Evolutionary conservation across 305 asterid species (phyloP), one percentile per base, ranked within the genome.

Genomic region (Caryopteris hybrid): DNA sequence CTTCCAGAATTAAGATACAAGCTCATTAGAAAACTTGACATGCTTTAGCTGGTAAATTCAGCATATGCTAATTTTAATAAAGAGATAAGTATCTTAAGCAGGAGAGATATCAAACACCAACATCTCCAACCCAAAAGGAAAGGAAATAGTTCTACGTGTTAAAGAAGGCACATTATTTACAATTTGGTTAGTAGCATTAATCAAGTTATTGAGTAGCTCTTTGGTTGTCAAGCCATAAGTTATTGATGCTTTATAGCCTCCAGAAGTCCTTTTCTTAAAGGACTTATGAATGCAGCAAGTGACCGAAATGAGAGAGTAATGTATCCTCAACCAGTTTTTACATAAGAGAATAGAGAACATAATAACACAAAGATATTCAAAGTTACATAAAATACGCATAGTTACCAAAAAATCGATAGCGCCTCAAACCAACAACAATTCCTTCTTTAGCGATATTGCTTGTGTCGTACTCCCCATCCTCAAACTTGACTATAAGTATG

Each of bases 321-420:
- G n/a, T n/a, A n/a, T n/a, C n/a, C n/a, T n/a, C n/a, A n/a, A n/a
- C n/a, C n/a, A n/a, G n/a, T n/a, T n/a, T n/a, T n/a, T n/a, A n/a
- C n/a, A n/a, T n/a, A n/a, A n/a, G n/a, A n/a, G n/a, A 47, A 14
- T 52, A 58, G 52, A 57, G 53, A 61, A 66, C 6, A 51, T 16
- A 31, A 39, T 25, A 59, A 42, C 42, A 65, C 10, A 20, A 17
- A 31, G 14, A 39, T 16, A 8, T 8, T 27, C 31, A 47, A 20
- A 66, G 51, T 57, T 25, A 46, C 1, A 34, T 38, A 46, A 75
- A 67, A 45, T 29, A 56, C 54, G 31, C 55, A 50, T 34, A 54
- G 64, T 85, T 60, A 90, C 97, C 98, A 18, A 90, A 86, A 79
- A 88, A 82, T 47, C 39, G 86, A 70, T 64, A 92, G 75, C 63